Base-by-base conservation (phyloP, 208 protist genomes). In the Novymonas esmeraldas region DNA sequence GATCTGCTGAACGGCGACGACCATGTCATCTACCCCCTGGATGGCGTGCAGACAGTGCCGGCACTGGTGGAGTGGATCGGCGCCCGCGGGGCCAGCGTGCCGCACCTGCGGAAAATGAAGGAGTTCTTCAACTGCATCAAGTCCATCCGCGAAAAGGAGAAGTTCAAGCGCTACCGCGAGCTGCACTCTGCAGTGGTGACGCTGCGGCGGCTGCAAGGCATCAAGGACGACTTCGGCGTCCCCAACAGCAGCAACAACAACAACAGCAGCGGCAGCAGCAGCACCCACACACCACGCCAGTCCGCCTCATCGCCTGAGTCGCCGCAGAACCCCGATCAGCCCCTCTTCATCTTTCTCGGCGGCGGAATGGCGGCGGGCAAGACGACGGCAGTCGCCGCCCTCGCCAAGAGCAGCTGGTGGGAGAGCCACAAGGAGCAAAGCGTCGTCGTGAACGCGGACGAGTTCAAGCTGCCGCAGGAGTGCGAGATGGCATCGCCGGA, bases 331-430 rank as follows among this genome's bases (percentile, higher is more conserved):
- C 34, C 42, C 38, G 85, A 85, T 44, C 64, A 75, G 6, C 91
- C 91, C 26, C 61, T 90, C 4, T 96, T 96, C 67, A 85, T 96
- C 56, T 94, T 96, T 67, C 77, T 96, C 20, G 91, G 91, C 41
- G 91, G 91, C 39, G 91, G 91, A 16, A 94, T 96, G 91, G 91
- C 91, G 11, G 91, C 91, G 10, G 91, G 91, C 28, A 96, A 96
- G 73, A 89, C 86, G 13, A 96, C 91, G 10, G 88, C 84, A 3
- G 84, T 84, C 2, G 82, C 73, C 39, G 91, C 86, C 4, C 79
- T 96, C 0, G 83, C 87, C 0, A 78, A 75, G 64, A 92, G 81
- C 58, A 56, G 57, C 45, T 96, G 85, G 85, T 96, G 91, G 88
- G 61, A 80, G 54, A 59, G 73, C 14, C 79, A 90, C 65, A 92